Evolutionary conservation across 257 asterid species (phyloP).

Genomic region (Solanum ossicruentum): DNA sequence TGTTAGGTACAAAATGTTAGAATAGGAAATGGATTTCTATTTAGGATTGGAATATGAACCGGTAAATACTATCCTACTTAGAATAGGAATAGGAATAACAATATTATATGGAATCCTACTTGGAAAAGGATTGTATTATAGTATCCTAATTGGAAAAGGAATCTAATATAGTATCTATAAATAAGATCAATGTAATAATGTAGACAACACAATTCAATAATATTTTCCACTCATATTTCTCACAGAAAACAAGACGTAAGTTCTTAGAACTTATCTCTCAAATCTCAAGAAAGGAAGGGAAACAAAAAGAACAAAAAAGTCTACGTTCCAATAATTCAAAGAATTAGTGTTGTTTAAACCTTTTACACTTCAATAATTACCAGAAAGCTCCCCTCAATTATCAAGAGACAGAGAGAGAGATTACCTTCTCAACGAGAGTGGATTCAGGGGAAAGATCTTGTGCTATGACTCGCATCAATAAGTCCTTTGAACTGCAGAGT

Average conservation of each 20-base stretch:
- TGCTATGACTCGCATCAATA: constrained; percentile 91
- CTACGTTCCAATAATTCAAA: background rate
- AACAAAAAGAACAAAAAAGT: background rate
- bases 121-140: too few relatives aligned
- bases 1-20: background rate
- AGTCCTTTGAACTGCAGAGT: constrained; percentile 66
- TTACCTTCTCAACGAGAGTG: constrained; percentile 78
- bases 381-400: background rate
- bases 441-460: constrained; percentile 70
- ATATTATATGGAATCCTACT: too few relatives aligned
- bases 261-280: background rate
- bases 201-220: too few relatives aligned
- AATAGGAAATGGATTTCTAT: too few relatives aligned
- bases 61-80: too few relatives aligned
- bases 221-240: too few relatives aligned
- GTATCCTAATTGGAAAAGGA: too few relatives aligned
- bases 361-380: background rate
- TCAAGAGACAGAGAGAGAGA: background rate
- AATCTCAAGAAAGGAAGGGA: background rate
- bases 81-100: too few relatives aligned
- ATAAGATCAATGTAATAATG: too few relatives aligned
- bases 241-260: background rate
- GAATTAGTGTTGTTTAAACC: background rate
- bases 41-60: too few relatives aligned
- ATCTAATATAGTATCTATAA: too few relatives aligned